phyloP scores from a whole-genome alignment of 805 yeast genomes.

The Monosporozyma unispora region DNA sequence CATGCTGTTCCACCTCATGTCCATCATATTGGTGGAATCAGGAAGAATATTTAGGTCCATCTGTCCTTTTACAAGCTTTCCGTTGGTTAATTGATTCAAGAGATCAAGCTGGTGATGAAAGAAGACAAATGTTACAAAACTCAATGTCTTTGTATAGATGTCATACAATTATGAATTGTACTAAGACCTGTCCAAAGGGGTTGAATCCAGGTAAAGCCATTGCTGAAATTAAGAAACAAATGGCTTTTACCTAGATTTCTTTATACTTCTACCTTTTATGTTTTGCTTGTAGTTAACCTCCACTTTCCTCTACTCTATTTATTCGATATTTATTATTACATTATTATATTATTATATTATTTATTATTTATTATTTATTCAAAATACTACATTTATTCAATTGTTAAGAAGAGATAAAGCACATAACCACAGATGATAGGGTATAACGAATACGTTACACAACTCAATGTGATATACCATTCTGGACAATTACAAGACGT shows the following conservation, averaged over 20 bases:
- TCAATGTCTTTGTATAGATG: conserved; percentile 97
- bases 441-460: background rate
- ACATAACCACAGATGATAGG: background rate
- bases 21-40: conserved; percentile 99
- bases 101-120: conserved; percentile 75
- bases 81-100: conserved; percentile 98
- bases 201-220: conserved; percentile 96
- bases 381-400: background rate
- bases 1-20: conserved; percentile 97
- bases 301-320: background rate
- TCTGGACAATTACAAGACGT: background rate
- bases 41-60: conserved; percentile 97
- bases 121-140: conserved; percentile 89
- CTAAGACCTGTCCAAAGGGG: conserved; percentile 97
- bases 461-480: background rate
- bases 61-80: conserved; percentile 97
- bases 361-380: background rate
- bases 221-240: conserved; percentile 90
- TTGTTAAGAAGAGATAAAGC: no score
- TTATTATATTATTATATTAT: background rate
- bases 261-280: background rate
- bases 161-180: conserved; percentile 98
- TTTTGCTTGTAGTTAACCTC: background rate
- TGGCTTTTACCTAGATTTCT: conserved; percentile 47
- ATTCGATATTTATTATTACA: background rate